Conservation (phyloP, 2,329 filamentous ascomycete species). For the Aspergillus brasiliensis region DNA sequence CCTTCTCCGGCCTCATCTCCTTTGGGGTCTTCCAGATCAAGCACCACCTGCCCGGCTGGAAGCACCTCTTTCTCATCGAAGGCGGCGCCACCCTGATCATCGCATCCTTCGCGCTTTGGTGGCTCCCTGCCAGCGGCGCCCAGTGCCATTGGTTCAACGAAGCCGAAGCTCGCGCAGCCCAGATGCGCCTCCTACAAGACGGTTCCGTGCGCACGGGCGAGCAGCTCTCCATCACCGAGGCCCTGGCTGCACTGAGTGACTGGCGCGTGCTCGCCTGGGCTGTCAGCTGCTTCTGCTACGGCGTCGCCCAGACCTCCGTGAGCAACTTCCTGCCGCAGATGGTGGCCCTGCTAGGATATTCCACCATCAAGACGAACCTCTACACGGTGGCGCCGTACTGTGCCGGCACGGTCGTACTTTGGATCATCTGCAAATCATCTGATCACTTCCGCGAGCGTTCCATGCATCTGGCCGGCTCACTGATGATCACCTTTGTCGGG, state of each 20-base stretch:
- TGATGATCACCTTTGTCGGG: constrained; percentile 17
- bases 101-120: constrained; percentile 42
- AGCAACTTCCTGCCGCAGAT: constrained; percentile 35
- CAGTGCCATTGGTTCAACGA: constrained; percentile 44
- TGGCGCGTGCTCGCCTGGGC: constrained; percentile 31
- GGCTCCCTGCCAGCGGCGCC: constrained; percentile 42
- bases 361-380: constrained; percentile 67
- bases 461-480: constrained; percentile 16
- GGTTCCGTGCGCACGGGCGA: constrained; percentile 35
- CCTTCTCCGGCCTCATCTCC: constrained; percentile 36
- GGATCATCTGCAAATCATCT: constrained; percentile 66
- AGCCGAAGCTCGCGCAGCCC: constrained; percentile 41
- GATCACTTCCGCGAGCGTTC: constrained; percentile 25
- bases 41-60: constrained; percentile 40
- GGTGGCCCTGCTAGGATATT: constrained; percentile 44
- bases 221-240: constrained; percentile 32
- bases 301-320: constrained; percentile 31
- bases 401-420: constrained; percentile 67
- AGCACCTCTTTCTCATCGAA: constrained; percentile 52
- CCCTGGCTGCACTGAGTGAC: constrained; percentile 32
- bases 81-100: constrained; percentile 44
- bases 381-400: constrained; percentile 69
- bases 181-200: constrained; percentile 39
- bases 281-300: constrained; percentile 32
- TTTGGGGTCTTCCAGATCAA: constrained; percentile 47